Evolutionary conservation across 1,284 basidiomycete species (phyloP).

Genomic region (Trichosporon sp.): DNA sequence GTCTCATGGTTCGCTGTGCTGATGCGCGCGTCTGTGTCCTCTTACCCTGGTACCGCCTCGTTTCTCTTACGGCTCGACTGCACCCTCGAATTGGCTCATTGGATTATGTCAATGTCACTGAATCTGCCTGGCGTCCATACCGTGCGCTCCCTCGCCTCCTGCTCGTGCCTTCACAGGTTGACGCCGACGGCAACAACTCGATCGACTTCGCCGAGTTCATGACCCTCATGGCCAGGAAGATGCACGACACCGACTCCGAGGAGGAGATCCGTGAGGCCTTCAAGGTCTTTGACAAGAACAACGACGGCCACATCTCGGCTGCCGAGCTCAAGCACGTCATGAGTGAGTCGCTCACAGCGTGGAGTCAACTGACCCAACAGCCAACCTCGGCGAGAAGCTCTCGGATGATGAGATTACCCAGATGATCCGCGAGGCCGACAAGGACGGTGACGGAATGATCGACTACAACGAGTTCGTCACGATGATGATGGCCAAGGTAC

Average conservation of each 20-base stretch:
- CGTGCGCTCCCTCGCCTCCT: conserved; percentile 6
- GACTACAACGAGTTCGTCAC: conserved; percentile 62
- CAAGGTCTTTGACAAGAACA: conserved; percentile 70
- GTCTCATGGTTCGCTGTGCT: conserved; percentile 41
- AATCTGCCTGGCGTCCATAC: background rate
- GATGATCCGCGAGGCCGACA: conserved; percentile 98
- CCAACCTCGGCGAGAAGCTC: conserved; percentile 80
- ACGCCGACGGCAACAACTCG: conserved; percentile 72
- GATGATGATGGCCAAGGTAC: conserved; percentile 58
- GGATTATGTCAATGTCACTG: background rate
- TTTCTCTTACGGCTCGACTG: background rate
- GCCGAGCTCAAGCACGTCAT: conserved; percentile 85
- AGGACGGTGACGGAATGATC: conserved; percentile 66
- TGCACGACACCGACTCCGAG: conserved; percentile 85
- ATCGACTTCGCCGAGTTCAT: conserved; percentile 96
- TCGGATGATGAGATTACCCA: conserved; percentile 92
- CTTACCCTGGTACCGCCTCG: conserved; percentile 13
- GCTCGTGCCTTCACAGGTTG: conserved; percentile 50
- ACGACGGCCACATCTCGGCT: conserved; percentile 65
- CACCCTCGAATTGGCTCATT: background rate
- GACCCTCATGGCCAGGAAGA: conserved; percentile 95
- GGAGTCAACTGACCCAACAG: conserved; percentile 30
- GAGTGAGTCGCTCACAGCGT: conserved; percentile 64
- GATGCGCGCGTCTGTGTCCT: conserved; percentile 10
- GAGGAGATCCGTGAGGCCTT: conserved; percentile 70